Percentiles rank a stretch among this genome's conserved stretches.
phyloP scores from a whole-genome alignment of 805 yeast genomes.

The Ogataea parapolymorpha region DNA sequence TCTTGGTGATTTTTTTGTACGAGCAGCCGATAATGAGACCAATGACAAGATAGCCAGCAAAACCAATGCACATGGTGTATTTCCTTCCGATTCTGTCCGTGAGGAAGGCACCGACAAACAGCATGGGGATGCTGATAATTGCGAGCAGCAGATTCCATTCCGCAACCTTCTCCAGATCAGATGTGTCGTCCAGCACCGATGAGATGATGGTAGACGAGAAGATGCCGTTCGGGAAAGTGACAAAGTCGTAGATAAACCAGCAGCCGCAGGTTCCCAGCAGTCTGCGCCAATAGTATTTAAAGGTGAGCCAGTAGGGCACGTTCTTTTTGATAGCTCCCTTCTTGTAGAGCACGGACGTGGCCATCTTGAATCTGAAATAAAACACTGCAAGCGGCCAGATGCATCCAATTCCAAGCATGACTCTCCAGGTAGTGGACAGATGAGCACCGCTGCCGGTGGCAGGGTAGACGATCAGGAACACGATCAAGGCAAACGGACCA shows the following conservation, averaged over 20 bases:
- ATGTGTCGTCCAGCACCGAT: slow-evolving; percentile 43
- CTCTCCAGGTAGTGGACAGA: slow-evolving; percentile 61
- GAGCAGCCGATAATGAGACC: slow-evolving; percentile 71
- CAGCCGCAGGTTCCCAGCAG: slow-evolving; percentile 68
- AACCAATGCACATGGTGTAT: slow-evolving; percentile 68
- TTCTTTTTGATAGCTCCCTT: slow-evolving; percentile 57
- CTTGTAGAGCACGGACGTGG: slow-evolving; percentile 59
- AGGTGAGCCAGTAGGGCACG: slow-evolving; percentile 57
- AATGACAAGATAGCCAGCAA: slow-evolving; percentile 64
- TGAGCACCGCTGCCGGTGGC: slow-evolving; percentile 47
- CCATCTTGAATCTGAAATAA: slow-evolving; percentile 68
- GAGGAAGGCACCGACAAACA: slow-evolving; percentile 62
- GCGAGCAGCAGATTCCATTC: slow-evolving; percentile 74
- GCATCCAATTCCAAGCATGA: slow-evolving; percentile 61
- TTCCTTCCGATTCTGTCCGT: slow-evolving; percentile 68
- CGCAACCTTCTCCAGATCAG: slow-evolving; percentile 52
- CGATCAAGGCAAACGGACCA: slow-evolving; percentile 69
- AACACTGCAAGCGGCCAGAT: slow-evolving; percentile 71
- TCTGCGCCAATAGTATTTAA: slow-evolving; percentile 66
- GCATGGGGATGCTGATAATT: slow-evolving; percentile 69
- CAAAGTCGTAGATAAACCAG: slow-evolving; percentile 81
- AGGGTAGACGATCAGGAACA: slow-evolving; percentile 64
- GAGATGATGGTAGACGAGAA: slow-evolving; percentile 48
- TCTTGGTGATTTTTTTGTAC: slow-evolving; percentile 51
- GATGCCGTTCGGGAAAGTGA: slow-evolving; percentile 73